Percentiles rank a stretch among this genome's conserved stretches.
phyloP scores from a whole-genome alignment of 139 green algal genomes.

The Micractinium sp. region DNA sequence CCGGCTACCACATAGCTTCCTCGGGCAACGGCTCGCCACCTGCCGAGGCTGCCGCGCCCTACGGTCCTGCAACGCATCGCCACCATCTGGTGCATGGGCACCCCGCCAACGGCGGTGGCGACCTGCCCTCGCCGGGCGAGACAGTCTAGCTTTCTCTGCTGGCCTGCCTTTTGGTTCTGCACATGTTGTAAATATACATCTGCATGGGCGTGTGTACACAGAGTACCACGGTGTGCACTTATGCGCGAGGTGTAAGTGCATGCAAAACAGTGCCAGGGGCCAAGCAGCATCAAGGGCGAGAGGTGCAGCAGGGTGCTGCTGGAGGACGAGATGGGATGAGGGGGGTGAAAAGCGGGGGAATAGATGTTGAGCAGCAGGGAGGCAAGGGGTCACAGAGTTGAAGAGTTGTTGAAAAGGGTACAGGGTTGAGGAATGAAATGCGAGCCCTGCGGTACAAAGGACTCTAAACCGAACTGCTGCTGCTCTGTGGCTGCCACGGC shows the following conservation, averaged over 20 bases:
- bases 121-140: neutral
- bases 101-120: neutral
- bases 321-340: no score
- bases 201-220: no score
- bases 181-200: neutral
- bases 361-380: neutral
- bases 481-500: no score
- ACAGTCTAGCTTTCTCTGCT: neutral
- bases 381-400: no score
- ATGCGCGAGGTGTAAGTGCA: neutral
- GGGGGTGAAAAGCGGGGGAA: neutral
- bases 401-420: no score
- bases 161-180: neutral
- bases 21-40: neutral
- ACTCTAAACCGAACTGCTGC: no score
- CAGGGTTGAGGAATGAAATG: no score
- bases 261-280: neutral
- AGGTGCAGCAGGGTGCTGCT: neutral
- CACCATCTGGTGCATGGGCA: neutral
- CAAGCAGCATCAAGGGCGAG: neutral
- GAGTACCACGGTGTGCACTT: no score
- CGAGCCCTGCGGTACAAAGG: no score
- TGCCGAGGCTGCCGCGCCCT: neutral
- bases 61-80: neutral
- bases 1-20: neutral